Evolutionary conservation across 371 early-diverging fungal species (phyloP).

Genomic region (Mucor lusitanicus): DNA sequence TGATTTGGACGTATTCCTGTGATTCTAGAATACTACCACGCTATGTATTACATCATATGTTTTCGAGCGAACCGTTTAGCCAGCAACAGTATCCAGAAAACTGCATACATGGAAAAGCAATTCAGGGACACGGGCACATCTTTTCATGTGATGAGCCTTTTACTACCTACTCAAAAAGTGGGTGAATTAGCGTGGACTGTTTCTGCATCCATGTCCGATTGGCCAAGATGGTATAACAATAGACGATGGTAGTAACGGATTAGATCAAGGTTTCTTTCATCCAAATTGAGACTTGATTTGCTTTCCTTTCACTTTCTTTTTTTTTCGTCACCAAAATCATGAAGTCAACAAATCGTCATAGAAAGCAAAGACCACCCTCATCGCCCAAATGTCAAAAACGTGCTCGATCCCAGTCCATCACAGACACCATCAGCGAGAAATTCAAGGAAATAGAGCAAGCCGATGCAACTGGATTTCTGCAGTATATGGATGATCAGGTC

Average conservation of each 20-base stretch:
- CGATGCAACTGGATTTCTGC: constrained; percentile 35
- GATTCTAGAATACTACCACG: neutral
- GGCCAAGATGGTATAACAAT: constrained; percentile 10
- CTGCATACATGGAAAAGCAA: no score
- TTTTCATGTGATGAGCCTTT: neutral
- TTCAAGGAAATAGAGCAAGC: constrained; percentile 33
- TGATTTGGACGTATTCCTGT: neutral
- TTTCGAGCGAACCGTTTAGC: neutral
- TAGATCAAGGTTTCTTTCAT: neutral
- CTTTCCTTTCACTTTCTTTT: constrained; percentile 1
- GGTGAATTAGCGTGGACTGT: constrained; percentile 2
- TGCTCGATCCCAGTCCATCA: neutral
- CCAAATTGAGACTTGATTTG: neutral
- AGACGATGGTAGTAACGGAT: neutral
- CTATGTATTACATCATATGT: neutral
- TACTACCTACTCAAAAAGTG: constrained; percentile 15
- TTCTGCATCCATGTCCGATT: constrained; percentile 28
- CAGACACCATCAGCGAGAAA: constrained; percentile 17
- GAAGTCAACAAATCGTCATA: neutral
- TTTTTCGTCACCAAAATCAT: constrained; percentile 1
- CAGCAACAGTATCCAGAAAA: neutral
- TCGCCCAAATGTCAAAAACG: constrained; percentile 7
- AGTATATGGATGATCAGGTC: constrained; percentile 42
- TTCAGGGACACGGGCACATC: neutral
- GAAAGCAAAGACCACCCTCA: neutral